These are phyloP conservation scores for Colletotrichum euphorbiae DNA, from an alignment of 2,329 filamentous ascomycete genomes.

Conservation along the genomic window DNA sequence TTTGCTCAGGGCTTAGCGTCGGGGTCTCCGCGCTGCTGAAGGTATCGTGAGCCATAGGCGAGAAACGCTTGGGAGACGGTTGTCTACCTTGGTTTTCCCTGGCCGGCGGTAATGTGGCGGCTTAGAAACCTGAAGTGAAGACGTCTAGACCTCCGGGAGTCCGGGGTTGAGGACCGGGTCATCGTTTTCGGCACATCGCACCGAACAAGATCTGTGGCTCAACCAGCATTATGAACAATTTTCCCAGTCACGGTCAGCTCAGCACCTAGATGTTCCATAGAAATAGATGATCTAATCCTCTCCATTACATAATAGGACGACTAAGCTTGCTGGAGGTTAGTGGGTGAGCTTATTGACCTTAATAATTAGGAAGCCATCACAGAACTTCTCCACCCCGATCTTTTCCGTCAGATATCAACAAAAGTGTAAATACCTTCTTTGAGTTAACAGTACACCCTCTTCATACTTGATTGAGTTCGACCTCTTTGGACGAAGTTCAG, in stretches of 20 bases:
- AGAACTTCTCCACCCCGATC: background rate
- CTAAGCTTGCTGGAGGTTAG: background rate
- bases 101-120: background rate
- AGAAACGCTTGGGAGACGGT: background rate
- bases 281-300: background rate
- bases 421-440: background rate
- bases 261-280: background rate
- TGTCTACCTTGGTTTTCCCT: background rate
- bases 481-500: background rate
- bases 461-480: background rate
- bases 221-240: background rate
- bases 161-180: background rate
- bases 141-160: slow-evolving; percentile 1
- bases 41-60: background rate
- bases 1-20: slow-evolving; percentile 34
- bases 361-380: background rate
- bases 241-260: background rate
- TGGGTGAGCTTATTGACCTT: slow-evolving; percentile 12
- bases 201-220: background rate
- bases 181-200: slow-evolving; percentile 10
- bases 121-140: background rate
- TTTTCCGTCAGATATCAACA: background rate
- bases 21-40: background rate
- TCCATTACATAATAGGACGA: background rate
- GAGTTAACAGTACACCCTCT: background rate